Evolutionary conservation across 1,284 basidiomycete species (phyloP).

Genomic region (Agroathelia rolfsii): DNA sequence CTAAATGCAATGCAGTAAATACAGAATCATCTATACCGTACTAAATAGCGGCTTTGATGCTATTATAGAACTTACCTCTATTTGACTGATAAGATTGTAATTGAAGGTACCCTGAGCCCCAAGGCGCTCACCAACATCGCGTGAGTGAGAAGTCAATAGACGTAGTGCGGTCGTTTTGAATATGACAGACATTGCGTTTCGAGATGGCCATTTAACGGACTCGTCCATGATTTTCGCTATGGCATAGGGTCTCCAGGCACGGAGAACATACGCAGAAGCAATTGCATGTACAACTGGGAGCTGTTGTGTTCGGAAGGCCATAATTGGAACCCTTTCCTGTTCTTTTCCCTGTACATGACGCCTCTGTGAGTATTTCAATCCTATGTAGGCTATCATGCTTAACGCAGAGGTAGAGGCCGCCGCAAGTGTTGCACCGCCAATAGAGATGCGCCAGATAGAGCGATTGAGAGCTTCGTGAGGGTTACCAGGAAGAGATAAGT

Average conservation of each 20-base stretch:
- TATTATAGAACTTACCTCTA: conserved; percentile 36
- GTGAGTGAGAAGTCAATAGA: conserved; percentile 34
- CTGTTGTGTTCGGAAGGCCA: conserved; percentile 48
- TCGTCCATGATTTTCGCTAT: conserved; percentile 24
- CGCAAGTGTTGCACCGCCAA: conserved; percentile 38
- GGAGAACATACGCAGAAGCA: conserved; percentile 35
- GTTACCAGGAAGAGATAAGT: conserved; percentile 24
- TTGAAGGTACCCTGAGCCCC: conserved; percentile 49
- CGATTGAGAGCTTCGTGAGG: conserved; percentile 39
- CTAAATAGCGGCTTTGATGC: too few species aligned
- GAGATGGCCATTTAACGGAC: conserved; percentile 27
- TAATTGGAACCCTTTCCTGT: conserved; percentile 30
- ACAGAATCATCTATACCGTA: too few species aligned
- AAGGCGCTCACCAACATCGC: conserved; percentile 40
- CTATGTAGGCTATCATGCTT: conserved; percentile 38
- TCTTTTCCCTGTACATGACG: conserved; percentile 34
- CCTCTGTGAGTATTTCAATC: conserved; percentile 39
- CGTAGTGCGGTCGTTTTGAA: conserved; percentile 41
- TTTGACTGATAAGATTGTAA: conserved; percentile 40
- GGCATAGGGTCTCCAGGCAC: conserved; percentile 32
- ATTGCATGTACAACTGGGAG: conserved; percentile 38
- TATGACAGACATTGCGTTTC: conserved; percentile 39
- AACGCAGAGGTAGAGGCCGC: conserved; percentile 36
- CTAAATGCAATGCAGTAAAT: too few species aligned
- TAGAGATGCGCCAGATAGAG: conserved; percentile 41